phyloP scores from a whole-genome alignment of 768 basidiomycete genomes.

The Tephrocybe sp. region DNA sequence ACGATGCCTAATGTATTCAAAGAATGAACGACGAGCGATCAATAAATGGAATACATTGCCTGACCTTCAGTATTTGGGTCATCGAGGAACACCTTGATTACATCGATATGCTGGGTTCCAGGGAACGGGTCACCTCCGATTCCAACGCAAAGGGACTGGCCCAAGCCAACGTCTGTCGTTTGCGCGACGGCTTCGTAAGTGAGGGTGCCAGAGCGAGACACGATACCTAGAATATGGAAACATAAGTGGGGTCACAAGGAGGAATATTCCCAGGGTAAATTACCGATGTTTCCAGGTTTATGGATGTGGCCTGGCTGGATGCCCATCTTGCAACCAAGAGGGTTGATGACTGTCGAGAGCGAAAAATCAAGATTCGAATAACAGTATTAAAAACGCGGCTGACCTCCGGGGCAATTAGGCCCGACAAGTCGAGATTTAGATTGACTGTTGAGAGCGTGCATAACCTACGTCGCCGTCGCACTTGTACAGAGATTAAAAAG shows the following conservation, averaged over 20 bases:
- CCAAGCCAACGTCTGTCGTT: conserved; percentile 93
- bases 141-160: conserved; percentile 94
- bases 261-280: conserved; percentile 16
- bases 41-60: conserved; percentile 3
- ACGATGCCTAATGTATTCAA: conserved; percentile 74
- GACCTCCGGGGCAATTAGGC: conserved; percentile 93
- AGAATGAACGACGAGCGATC: background rate
- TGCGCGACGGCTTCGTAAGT: conserved; percentile 99
- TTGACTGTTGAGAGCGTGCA: conserved; percentile 92
- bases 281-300: conserved; percentile 93
- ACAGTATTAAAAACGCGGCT: conserved; percentile 11
- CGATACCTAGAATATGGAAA: conserved; percentile 67
- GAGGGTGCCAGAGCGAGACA: conserved; percentile 92
- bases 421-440: conserved; percentile 95
- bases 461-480: conserved; percentile 55
- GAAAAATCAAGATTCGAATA: background rate
- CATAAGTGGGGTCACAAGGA: background rate
- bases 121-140: conserved; percentile 98
- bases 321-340: conserved; percentile 98
- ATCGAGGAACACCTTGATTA: conserved; percentile 93
- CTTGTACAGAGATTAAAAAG: background rate
- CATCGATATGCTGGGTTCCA: conserved; percentile 94
- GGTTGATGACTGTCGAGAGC: conserved; percentile 73
- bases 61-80: conserved; percentile 91
- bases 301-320: conserved; percentile 99